Evolutionary conservation across 352 stramenopile species (phyloP).

Genomic region (Globisporangium nunn): DNA sequence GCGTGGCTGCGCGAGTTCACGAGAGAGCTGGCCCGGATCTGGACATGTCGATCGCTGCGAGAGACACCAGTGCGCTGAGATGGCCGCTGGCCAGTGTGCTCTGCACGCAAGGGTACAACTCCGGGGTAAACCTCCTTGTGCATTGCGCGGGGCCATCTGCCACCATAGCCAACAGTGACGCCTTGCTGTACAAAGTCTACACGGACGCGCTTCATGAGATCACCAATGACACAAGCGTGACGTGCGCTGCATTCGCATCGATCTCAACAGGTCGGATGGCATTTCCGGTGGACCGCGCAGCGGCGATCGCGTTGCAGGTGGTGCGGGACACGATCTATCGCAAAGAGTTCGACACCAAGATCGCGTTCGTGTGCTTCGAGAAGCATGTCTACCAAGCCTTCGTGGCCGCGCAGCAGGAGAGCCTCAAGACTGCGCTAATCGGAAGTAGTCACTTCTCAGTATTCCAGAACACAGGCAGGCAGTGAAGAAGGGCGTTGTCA

Average conservation of each 20-base stretch:
- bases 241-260: conserved; percentile 41
- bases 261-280: conserved; percentile 39
- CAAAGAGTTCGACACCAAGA: conserved; percentile 24
- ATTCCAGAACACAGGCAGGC: too few species aligned
- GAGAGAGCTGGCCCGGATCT: conserved; percentile 30
- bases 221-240: conserved; percentile 17
- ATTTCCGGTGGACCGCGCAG: conserved; percentile 29
- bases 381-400: conserved; percentile 29
- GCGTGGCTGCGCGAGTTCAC: conserved; percentile 43
- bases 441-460: background rate
- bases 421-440: conserved; percentile 12
- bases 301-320: conserved; percentile 27
- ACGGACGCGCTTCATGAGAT: conserved; percentile 28
- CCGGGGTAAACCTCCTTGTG: conserved; percentile 36
- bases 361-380: conserved; percentile 54
- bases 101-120: conserved; percentile 17
- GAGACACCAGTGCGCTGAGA: background rate
- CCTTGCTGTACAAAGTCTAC: conserved; percentile 48
- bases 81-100: background rate
- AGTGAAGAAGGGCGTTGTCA: too few species aligned
- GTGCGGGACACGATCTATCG: conserved; percentile 38
- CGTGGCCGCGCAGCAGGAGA: conserved; percentile 11
- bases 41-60: conserved; percentile 11
- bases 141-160: conserved; percentile 41
- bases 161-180: background rate